Evolutionary conservation across 2,329 filamentous ascomycete species (phyloP).

Genomic region (Septoria petroselini): DNA sequence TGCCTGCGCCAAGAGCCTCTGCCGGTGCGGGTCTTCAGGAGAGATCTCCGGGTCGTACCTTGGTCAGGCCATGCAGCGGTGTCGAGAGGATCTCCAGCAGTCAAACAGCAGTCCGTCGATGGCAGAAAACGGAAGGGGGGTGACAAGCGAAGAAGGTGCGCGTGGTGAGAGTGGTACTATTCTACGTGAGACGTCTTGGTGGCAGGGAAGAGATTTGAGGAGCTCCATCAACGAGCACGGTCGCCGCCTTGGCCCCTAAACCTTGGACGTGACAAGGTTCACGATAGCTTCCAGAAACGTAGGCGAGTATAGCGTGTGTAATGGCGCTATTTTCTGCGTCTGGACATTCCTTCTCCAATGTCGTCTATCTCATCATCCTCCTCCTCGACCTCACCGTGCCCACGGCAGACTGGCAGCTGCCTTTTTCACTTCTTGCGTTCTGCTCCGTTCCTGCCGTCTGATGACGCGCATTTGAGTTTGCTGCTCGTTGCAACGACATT

Average conservation of each 20-base stretch:
- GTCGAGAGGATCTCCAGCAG: too few relatives aligned
- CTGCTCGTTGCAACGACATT: conserved; percentile 4
- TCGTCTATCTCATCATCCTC: background rate
- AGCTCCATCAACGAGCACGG: background rate
- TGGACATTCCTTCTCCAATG: background rate
- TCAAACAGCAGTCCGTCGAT: background rate
- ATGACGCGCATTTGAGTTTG: background rate
- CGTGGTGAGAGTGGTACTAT: too few relatives aligned
- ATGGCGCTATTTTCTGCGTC: background rate
- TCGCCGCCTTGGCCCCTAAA: background rate
- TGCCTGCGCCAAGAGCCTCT: background rate
- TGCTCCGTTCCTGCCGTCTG: background rate
- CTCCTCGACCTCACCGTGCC: too few relatives aligned
- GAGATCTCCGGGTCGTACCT: background rate
- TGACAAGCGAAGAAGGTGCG: too few relatives aligned
- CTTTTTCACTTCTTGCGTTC: background rate
- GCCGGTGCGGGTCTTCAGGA: background rate
- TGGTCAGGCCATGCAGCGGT: background rate
- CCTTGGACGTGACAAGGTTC: conserved; percentile 1
- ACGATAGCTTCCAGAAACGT: conserved; percentile 12
- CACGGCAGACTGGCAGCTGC: conserved; percentile 14
- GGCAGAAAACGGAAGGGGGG: background rate
- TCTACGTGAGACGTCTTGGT: background rate
- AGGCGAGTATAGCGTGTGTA: conserved; percentile 11
- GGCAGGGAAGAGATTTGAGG: background rate